Evolutionary conservation across 805 yeast species (phyloP), one percentile per base, ranked within the genome.

Genomic region (Zygoascus flipseniorum): DNA sequence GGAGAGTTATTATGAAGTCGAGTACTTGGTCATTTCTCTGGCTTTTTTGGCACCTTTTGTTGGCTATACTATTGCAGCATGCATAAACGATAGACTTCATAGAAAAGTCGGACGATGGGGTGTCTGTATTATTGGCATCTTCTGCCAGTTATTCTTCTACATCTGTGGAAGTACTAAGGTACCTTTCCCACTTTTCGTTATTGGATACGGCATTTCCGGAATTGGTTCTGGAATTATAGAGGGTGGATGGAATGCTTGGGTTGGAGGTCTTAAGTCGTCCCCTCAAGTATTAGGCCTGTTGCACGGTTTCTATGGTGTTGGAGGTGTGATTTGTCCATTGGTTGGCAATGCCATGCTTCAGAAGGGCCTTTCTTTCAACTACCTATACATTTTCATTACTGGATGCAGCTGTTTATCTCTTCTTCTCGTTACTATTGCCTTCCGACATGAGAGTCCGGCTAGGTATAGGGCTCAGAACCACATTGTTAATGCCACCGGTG

Each of bases 281-380:
- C 80, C 85, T 47, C 78, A 76, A 51, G 72, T 78, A 54, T 72
- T 84, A 67, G 86, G 90, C 1, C 65, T 73, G 26, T 70, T 78
- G 54, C 93, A 86, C 68, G 90, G 87, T 0, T 63, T 73, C 13
- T 86, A 85, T 65, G 95, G 95, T 0, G 59, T 80, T 2, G 89
- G 90, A 1, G 87, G 89, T 1, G 81, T 86, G 47, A 58, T 82
- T 1, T 76, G 88, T 1, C 90, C 95, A 1, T 75, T 86, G 18
- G 63, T 82, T 31, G 82, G 84, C 2, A 79, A 87, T 0, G 67
- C 75, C 0, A 71, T 83, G 75, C 74, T 79, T 16, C 70, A 74
- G 45, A 56, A 63, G 0, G 81, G 80, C 2, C 62, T 74, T n/a
- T 57, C 60, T 52, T 83, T 88, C 88, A 71, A 79, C 61, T 72